Base-by-base conservation (phyloP, 441 rosid species). In the Eruca vesicaria region DNA sequence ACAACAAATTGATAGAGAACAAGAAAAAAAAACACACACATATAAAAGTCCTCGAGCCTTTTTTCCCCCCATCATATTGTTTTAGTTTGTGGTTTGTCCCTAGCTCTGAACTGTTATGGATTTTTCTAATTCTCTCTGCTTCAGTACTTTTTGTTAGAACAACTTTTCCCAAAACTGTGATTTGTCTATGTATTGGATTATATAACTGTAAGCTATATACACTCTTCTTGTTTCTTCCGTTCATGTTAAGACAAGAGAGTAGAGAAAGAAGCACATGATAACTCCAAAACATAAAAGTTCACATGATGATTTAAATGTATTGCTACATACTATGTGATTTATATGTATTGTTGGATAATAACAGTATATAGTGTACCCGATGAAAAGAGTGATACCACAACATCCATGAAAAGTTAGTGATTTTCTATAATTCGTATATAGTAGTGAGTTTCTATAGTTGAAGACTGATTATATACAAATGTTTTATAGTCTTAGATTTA, bases 1-100 rank as follows among this genome's bases (percentile, higher is more conserved):
- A 21, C 66, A 72, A 52, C 80, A 73, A 52, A 67, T 64, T 41
- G 56, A 71, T 64, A 69, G 53, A 50, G 63, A 71, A 43, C 63
- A 41, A 28, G 16, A 26, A 26, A 75, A 58, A 7, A 10, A 19
- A 23, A 2, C 0, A 29, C 32, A 55, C 9, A 55, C 18, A 26
- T 11, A 50, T 50, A 50, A 23, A 29, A 26, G n/a, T 28, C 65
- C 28, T 29, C 29, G 63, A 79, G 80, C 74, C 35, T 53, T 18
- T 50, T 15, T n/a, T 50, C 16, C 0, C 4, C 4, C 8, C 11
- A 50, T 50, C 56, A 18, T 21, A 50, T 50, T 50, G 21, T 50
- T 16, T 50, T 50, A 50, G 56, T 50, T 41, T 41, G 14, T 41
- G 16, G 48, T 38, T 38, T 38, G 48, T 4, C 48, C 48, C 15